Evolutionary conservation across 441 rosid genomes (phyloP).

Genomic region (Pelargonium citronellum): DNA sequence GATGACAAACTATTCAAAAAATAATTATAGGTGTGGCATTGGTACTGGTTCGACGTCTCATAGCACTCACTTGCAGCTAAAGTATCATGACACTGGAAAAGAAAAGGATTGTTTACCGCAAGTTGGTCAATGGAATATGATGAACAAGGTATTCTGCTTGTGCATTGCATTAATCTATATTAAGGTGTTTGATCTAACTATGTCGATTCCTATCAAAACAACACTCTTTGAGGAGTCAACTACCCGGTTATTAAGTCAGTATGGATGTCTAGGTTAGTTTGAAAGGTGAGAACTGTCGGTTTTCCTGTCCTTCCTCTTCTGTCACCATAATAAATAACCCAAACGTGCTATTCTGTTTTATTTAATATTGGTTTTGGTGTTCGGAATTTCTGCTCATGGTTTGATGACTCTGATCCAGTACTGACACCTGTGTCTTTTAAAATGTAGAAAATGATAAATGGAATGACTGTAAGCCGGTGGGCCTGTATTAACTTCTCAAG

Average conservation of each 20-base stretch:
- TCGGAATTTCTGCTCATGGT: constrained; percentile 7
- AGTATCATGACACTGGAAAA: constrained; percentile 93
- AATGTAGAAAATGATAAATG: constrained; percentile 86
- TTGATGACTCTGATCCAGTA: constrained; percentile 10
- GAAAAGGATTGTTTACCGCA: constrained; percentile 96
- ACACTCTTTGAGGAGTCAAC: background rate
- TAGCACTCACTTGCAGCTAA: constrained; percentile 47
- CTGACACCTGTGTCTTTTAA: constrained; percentile 12
- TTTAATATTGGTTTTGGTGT: constrained; percentile 7
- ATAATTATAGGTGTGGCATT: background rate
- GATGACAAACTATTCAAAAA: background rate
- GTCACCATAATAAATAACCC: background rate
- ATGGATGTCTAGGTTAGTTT: background rate
- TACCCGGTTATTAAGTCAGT: background rate
- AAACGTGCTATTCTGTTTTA: background rate
- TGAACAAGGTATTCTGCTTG: constrained; percentile 65
- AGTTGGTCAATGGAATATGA: constrained; percentile 99
- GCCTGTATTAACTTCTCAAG: constrained; percentile 92
- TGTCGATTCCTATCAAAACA: background rate
- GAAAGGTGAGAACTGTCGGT: background rate
- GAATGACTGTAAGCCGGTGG: constrained; percentile 90
- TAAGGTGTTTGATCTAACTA: background rate
- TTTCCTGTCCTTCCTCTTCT: background rate
- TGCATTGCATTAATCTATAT: background rate
- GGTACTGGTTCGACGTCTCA: constrained; percentile 17